Conservation (phyloP, 176 grass and related monocot genomes). For the Eragrostis curvula region DNA sequence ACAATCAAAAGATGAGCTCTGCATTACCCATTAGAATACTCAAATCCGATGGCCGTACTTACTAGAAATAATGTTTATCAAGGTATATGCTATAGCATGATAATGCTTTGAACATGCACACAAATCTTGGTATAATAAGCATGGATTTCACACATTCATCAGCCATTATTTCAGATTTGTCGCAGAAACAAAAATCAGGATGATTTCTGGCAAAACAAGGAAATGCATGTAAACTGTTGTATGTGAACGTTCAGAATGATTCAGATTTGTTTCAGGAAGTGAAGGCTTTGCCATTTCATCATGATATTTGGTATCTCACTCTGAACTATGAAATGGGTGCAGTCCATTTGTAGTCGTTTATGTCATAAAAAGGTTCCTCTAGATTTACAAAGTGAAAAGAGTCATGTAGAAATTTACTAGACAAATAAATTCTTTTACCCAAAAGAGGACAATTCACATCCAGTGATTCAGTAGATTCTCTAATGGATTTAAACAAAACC, state of each 20-base stretch:
- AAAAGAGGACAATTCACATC: background rate
- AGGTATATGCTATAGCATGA: background rate
- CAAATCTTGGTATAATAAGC: background rate
- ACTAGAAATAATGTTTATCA: background rate
- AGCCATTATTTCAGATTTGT: background rate
- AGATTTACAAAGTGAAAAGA: background rate
- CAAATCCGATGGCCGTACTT: background rate
- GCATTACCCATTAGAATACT: conserved; percentile 2
- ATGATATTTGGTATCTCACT: background rate
- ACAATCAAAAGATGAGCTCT: background rate
- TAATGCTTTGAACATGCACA: background rate
- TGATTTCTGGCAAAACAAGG: conserved; percentile 8
- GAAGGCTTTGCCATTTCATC: conserved; percentile 8
- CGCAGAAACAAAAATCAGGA: background rate
- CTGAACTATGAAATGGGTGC: background rate
- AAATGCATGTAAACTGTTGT: background rate
- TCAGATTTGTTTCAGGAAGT: background rate
- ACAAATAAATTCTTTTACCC: background rate
- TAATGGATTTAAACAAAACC: background rate
- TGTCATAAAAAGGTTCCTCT: background rate
- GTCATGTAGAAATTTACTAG: background rate
- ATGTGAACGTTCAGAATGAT: too few relatives aligned
- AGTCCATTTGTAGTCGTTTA: background rate
- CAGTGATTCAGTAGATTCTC: background rate
- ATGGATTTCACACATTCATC: background rate